These are phyloP conservation scores for Pseudodiploospora longispora DNA, from an alignment of 2,329 filamentous ascomycete genomes.

Conservation along the genomic window DNA sequence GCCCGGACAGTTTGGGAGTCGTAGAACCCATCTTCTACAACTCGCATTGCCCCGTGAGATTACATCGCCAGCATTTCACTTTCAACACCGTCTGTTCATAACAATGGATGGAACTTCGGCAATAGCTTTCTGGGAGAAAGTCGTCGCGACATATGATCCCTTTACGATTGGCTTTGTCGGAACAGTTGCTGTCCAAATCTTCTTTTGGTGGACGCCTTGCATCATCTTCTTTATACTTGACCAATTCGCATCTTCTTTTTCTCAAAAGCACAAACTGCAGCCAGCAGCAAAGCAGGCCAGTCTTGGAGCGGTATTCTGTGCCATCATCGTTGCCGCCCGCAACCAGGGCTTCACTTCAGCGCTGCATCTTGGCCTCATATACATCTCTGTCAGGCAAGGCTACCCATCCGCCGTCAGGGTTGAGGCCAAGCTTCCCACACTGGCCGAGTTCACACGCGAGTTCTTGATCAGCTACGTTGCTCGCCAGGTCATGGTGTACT, in stretches of 20 bases:
- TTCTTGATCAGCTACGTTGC: constrained; percentile 30
- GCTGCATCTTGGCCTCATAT: constrained; percentile 18
- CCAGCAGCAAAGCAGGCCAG: constrained; percentile 41
- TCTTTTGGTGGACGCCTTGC: constrained; percentile 39
- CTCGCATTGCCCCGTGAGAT: no score
- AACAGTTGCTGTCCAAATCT: constrained; percentile 28
- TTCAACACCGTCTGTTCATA: no score
- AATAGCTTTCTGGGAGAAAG: constrained; percentile 11
- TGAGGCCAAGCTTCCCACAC: constrained; percentile 26
- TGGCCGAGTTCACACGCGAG: constrained; percentile 29
- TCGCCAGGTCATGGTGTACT: constrained; percentile 48
- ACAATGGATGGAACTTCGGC: no score
- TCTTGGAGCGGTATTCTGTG: constrained; percentile 39
- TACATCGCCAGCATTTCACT: no score
- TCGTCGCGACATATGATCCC: constrained; percentile 18
- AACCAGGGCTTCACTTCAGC: no score
- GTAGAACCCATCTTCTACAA: no score
- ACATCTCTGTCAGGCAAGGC: constrained; percentile 8
- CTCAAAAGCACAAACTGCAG: constrained; percentile 45
- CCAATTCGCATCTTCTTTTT: constrained; percentile 34
- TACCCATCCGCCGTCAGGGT: constrained; percentile 29
- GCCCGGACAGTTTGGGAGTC: no score
- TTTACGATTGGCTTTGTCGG: constrained; percentile 34
- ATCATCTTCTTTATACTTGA: constrained; percentile 35
- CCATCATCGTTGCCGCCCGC: constrained; percentile 25